A percentile compares a stretch with the other conserved stretches of the same genome.
phyloP scores from a whole-genome alignment of 768 basidiomycete species.

The Suillus ampliporus region DNA sequence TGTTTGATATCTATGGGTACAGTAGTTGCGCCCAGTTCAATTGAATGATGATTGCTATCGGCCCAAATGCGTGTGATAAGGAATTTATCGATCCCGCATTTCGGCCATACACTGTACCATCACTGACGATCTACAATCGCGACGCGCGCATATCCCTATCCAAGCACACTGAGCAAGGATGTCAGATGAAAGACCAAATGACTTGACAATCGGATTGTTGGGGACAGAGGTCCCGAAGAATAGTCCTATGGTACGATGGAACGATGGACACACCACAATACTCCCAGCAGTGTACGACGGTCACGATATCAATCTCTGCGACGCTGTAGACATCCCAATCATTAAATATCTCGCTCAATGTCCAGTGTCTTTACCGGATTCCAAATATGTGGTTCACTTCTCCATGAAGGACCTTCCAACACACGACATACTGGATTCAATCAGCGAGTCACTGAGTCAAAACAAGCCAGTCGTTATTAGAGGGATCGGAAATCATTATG shows the following conservation, averaged over 20 bases:
- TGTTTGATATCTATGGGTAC: too few species aligned
- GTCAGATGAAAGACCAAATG: too few species aligned
- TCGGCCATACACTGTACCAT: too few species aligned
- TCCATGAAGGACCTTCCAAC: neutral
- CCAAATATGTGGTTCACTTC: neutral
- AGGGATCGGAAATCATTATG: neutral
- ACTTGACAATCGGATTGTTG: too few species aligned
- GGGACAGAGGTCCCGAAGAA: too few species aligned
- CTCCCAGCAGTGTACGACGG: neutral
- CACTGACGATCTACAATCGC: too few species aligned
- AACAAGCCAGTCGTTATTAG: neutral
- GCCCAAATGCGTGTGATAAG: too few species aligned
- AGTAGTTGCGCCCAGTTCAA: too few species aligned
- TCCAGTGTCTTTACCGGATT: neutral
- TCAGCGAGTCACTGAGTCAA: neutral
- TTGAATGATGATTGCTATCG: too few species aligned
- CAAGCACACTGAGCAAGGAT: too few species aligned
- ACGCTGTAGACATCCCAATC: neutral
- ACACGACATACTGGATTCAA: neutral
- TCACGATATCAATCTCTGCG: neutral
- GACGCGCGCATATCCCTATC: too few species aligned
- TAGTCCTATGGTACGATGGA: neutral
- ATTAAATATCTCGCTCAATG: neutral
- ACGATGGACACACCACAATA: neutral
- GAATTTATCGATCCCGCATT: too few species aligned